A percentile compares a stretch with the other conserved stretches of the same genome.
phyloP scores from a whole-genome alignment of 441 rosid genomes.

The Pelargonium cotyledonis region DNA sequence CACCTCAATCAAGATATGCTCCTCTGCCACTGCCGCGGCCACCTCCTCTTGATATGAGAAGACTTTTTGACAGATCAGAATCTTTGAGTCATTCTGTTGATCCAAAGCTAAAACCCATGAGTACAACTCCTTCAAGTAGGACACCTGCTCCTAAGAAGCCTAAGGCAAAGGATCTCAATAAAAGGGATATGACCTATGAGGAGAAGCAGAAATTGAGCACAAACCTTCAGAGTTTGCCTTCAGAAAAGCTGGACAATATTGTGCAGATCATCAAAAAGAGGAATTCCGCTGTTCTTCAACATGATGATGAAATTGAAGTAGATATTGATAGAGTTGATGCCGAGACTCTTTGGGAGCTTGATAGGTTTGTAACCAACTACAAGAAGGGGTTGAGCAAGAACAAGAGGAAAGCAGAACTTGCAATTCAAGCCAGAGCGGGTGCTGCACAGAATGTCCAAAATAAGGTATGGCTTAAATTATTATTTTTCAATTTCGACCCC shows the following conservation, averaged over 20 bases:
- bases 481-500: slow-evolving; percentile 3
- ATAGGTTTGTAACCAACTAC: slow-evolving; percentile 89
- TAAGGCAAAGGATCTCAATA: slow-evolving; percentile 86
- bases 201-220: slow-evolving; percentile 97
- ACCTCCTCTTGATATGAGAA: slow-evolving; percentile 75
- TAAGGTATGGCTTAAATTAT: slow-evolving; percentile 39
- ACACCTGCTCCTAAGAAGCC: slow-evolving; percentile 91
- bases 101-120: slow-evolving; percentile 41
- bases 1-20: slow-evolving; percentile 56
- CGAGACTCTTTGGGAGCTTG: slow-evolving; percentile 98
- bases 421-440: slow-evolving; percentile 65
- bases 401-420: slow-evolving; percentile 93
- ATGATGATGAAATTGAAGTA: slow-evolving; percentile 93
- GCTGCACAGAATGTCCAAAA: slow-evolving; percentile 47
- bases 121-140: slow-evolving; percentile 74
- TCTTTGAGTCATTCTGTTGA: slow-evolving; percentile 46
- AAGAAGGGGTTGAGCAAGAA: slow-evolving; percentile 91
- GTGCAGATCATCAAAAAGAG: slow-evolving; percentile 88
- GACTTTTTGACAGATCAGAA: slow-evolving; percentile 70
- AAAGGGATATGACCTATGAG: slow-evolving; percentile 96
- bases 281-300: slow-evolving; percentile 67
- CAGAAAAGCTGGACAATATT: slow-evolving; percentile 87
- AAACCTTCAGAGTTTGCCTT: slow-evolving; percentile 77
- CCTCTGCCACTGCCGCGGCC: slow-evolving; percentile 38
- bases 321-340: slow-evolving; percentile 97